phyloP scores from a whole-genome alignment of 164 flowering plant genomes.

The Stephania japonica region DNA sequence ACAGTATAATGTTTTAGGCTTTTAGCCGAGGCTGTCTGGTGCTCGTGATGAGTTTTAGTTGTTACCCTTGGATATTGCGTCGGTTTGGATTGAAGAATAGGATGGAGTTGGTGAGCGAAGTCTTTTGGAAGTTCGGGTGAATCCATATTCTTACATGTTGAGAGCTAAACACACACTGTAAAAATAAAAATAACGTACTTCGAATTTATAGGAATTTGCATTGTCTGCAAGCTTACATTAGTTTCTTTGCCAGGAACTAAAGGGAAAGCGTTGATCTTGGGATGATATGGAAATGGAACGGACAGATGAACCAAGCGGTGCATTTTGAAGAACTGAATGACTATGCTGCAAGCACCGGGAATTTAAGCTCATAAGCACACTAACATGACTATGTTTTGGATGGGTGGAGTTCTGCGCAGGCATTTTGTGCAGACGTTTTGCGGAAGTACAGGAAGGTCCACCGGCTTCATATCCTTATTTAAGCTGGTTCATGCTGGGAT shows the following conservation, averaged over 20 bases:
- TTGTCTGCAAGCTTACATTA: neutral
- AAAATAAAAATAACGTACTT: no score
- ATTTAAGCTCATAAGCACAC: neutral
- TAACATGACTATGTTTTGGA: neutral
- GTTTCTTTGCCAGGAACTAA: neutral
- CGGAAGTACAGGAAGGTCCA: neutral
- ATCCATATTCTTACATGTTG: no score
- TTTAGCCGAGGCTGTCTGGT: no score
- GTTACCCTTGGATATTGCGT: no score
- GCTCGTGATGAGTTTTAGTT: no score
- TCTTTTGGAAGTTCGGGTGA: no score
- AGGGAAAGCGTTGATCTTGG: neutral
- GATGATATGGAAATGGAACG: neutral
- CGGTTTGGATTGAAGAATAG: no score
- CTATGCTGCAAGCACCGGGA: neutral
- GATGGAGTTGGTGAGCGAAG: no score
- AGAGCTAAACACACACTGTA: no score
- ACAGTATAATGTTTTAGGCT: no score
- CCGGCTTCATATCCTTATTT: neutral
- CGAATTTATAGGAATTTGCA: no score
- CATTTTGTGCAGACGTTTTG: neutral
- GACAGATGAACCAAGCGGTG: neutral
- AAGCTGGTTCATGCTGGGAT: neutral
- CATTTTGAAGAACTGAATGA: neutral
- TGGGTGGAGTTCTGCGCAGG: neutral